Evolutionary conservation across 2,329 filamentous ascomycete species (phyloP).

Genomic region (Paracoccidioides brasiliensis): DNA sequence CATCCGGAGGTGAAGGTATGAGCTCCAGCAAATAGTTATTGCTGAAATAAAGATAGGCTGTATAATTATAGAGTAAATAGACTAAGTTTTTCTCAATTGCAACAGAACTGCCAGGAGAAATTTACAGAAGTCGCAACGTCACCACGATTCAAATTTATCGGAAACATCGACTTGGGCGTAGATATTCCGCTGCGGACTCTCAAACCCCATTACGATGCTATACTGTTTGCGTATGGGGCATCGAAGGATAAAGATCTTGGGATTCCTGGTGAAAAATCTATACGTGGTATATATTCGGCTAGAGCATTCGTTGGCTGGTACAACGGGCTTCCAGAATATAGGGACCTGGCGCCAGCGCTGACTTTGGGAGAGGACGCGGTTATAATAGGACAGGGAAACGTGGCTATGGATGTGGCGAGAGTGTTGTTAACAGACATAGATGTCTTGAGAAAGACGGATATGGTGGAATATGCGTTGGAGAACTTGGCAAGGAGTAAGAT

Average conservation of each 20-base stretch:
- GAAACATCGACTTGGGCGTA: constrained; percentile 70
- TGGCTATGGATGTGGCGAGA: constrained; percentile 83
- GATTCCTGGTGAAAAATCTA: constrained; percentile 60
- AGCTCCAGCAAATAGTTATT: background rate
- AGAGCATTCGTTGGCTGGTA: constrained; percentile 97
- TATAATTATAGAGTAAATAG: background rate
- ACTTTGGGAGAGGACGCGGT: constrained; percentile 67
- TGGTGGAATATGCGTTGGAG: constrained; percentile 70
- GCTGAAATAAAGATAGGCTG: background rate
- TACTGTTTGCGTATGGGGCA: constrained; percentile 87
- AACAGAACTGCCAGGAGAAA: constrained; percentile 83
- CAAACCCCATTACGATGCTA: constrained; percentile 74
- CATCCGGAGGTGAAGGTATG: constrained; percentile 93
- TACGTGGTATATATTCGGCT: constrained; percentile 70
- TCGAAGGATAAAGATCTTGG: constrained; percentile 66
- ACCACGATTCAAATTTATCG: constrained; percentile 75
- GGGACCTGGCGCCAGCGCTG: constrained; percentile 59
- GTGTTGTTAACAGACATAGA: constrained; percentile 70
- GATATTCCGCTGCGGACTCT: constrained; percentile 55
- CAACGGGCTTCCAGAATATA: constrained; percentile 80
- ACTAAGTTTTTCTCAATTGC: background rate
- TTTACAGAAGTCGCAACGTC: constrained; percentile 79
- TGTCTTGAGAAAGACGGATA: constrained; percentile 67
- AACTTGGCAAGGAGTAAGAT: constrained; percentile 59
- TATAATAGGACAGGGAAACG: constrained; percentile 89